phyloP scores from a whole-genome alignment of 495 filamentous ascomycete species.

The Corynascus novoguineensis region DNA sequence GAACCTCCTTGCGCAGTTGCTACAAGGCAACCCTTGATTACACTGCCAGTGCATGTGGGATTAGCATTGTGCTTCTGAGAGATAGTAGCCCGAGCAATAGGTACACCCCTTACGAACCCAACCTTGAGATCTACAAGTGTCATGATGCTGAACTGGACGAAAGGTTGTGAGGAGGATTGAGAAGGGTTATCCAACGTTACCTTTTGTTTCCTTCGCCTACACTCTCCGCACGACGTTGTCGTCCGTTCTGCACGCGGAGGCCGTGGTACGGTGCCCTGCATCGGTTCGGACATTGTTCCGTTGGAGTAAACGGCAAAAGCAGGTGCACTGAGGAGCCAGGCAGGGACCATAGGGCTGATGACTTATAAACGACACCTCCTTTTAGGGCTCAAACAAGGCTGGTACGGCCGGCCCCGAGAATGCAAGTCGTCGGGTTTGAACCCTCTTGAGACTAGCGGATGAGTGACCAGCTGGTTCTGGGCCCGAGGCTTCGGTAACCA shows the following conservation, averaged over 20 bases:
- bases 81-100: background rate
- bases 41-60: conserved; percentile 31
- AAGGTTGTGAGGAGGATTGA: background rate
- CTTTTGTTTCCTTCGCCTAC: conserved; percentile 39
- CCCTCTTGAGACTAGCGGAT: conserved; percentile 29
- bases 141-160: background rate
- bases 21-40: conserved; percentile 38
- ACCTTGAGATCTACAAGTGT: no score
- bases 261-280: conserved; percentile 25
- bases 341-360: conserved; percentile 29
- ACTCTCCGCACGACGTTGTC: conserved; percentile 38
- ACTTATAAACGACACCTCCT: conserved; percentile 26
- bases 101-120: no score
- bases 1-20: conserved; percentile 37
- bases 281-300: conserved; percentile 31
- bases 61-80: conserved; percentile 3
- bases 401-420: conserved; percentile 19
- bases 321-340: conserved; percentile 3
- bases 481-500: background rate
- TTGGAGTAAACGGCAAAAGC: conserved; percentile 11
- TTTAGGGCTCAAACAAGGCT: conserved; percentile 14
- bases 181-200: conserved; percentile 15
- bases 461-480: conserved; percentile 11
- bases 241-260: conserved; percentile 31
- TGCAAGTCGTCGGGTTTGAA: conserved; percentile 30